These are phyloP conservation scores for Usnea hakonensis DNA, from an alignment of 495 filamentous ascomycete species.

Conservation along the genomic window DNA sequence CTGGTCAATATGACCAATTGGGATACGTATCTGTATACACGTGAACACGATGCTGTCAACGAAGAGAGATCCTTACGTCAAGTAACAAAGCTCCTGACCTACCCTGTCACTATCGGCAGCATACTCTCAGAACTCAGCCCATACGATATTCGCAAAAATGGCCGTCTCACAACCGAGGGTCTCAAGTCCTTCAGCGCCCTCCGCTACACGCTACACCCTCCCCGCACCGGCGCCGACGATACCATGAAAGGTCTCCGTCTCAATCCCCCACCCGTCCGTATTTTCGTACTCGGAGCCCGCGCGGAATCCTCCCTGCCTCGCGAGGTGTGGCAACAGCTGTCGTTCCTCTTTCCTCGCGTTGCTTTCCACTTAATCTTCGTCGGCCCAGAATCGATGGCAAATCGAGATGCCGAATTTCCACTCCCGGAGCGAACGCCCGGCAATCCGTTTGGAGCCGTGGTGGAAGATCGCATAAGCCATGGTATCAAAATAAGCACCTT, in stretches of 20 bases:
- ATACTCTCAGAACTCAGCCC: slow-evolving; percentile 90
- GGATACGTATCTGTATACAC: slow-evolving; percentile 90
- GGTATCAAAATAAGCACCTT: slow-evolving; percentile 93
- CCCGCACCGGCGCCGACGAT: slow-evolving; percentile 62
- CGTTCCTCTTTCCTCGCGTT: slow-evolving; percentile 77
- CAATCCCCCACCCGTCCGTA: slow-evolving; percentile 74
- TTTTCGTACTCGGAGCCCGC: slow-evolving; percentile 92
- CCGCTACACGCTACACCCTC: slow-evolving; percentile 87
- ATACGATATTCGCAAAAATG: slow-evolving; percentile 64
- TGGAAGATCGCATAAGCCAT: slow-evolving; percentile 78
- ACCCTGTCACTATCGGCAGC: slow-evolving; percentile 84
- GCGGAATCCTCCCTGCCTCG: slow-evolving; percentile 93
- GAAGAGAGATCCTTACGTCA: slow-evolving; percentile 80
- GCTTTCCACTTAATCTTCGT: slow-evolving; percentile 39
- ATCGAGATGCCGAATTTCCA: slow-evolving; percentile 83
- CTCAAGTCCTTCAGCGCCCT: slow-evolving; percentile 84
- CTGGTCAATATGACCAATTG: slow-evolving; percentile 96
- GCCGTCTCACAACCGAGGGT: slow-evolving; percentile 75
- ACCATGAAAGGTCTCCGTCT: slow-evolving; percentile 72
- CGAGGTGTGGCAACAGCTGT: slow-evolving; percentile 86
- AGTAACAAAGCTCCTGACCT: slow-evolving; percentile 85
- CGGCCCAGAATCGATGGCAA: slow-evolving; percentile 89
- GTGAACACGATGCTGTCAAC: slow-evolving; percentile 83
- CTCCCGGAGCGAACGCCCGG: slow-evolving; percentile 70
- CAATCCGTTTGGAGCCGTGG: slow-evolving; percentile 88